phyloP scores from a whole-genome alignment of 1,284 basidiomycete species.

The Boletus smithii region DNA sequence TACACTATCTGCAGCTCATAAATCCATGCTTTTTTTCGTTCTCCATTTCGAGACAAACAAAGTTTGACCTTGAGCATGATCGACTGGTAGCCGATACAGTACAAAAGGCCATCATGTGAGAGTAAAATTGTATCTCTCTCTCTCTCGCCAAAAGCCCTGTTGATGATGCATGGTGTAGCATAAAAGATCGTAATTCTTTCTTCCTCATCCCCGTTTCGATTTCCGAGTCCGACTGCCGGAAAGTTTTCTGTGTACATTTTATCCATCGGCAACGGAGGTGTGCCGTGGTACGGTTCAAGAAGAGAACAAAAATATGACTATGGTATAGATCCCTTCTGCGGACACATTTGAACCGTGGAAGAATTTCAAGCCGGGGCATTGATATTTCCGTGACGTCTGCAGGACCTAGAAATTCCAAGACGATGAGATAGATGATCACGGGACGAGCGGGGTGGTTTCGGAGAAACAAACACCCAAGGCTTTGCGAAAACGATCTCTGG shows the following conservation, averaged over 20 bases:
- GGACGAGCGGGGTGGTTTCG: no score
- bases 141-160: background rate
- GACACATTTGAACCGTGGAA: background rate
- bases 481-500: no score
- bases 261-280: background rate
- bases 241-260: background rate
- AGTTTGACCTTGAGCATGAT: background rate
- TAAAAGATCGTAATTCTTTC: background rate
- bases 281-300: background rate
- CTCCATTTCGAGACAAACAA: background rate
- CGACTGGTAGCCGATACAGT: no score
- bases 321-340: background rate
- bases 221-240: background rate
- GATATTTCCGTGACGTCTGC: no score
- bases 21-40: constrained; percentile 7
- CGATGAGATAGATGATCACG: no score
- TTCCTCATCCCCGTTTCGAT: background rate
- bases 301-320: background rate
- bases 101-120: no score
- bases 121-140: no score
- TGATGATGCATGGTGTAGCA: no score
- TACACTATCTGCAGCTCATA: constrained; percentile 26
- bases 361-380: no score
- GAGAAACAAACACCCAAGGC: no score
- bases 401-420: no score